Evolutionary conservation across 2,329 filamentous ascomycete species (phyloP).

Genomic region (Sordariomycetes sp.): DNA sequence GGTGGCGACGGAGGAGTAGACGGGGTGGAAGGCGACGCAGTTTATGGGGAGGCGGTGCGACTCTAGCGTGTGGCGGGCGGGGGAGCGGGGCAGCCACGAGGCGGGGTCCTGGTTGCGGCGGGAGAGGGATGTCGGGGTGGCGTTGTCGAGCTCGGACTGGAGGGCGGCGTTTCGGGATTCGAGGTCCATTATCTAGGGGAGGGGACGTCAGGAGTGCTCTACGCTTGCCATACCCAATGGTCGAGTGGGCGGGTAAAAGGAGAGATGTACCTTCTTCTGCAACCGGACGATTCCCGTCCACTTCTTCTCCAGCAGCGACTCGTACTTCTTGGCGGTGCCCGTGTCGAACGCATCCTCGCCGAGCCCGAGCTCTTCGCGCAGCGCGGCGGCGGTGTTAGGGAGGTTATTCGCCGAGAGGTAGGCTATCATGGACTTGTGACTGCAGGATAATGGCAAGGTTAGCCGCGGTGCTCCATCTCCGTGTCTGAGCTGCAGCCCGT

Average conservation of each 20-base stretch:
- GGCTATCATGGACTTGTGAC: slow-evolving; percentile 87
- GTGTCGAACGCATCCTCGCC: slow-evolving; percentile 60
- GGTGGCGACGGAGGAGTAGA: slow-evolving; percentile 81
- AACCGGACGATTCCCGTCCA: slow-evolving; percentile 92
- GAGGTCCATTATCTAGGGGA: slow-evolving; percentile 95
- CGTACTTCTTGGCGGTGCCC: slow-evolving; percentile 82
- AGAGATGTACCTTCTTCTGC: slow-evolving; percentile 69
- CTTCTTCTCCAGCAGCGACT: slow-evolving; percentile 90
- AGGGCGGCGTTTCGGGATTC: slow-evolving; percentile 61
- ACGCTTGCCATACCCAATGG: slow-evolving; percentile 2
- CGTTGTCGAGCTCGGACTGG: slow-evolving; percentile 73
- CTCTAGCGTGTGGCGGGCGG: slow-evolving; percentile 69
- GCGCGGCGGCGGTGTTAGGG: slow-evolving; percentile 51
- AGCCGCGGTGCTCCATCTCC: neutral
- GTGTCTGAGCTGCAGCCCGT: neutral
- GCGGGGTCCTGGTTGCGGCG: slow-evolving; percentile 71
- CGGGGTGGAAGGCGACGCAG: slow-evolving; percentile 82
- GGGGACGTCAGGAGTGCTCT: slow-evolving; percentile 5
- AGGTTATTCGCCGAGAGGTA: slow-evolving; percentile 69
- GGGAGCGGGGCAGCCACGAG: slow-evolving; percentile 75
- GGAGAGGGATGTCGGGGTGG: slow-evolving; percentile 63
- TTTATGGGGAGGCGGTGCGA: slow-evolving; percentile 73
- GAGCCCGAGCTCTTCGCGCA: slow-evolving; percentile 67
- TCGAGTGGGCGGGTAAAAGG: neutral
- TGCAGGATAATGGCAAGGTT: slow-evolving; percentile 19